phyloP scores from a whole-genome alignment of 2,329 filamentous ascomycete species.

The Pseudofabraea citricarpa region DNA sequence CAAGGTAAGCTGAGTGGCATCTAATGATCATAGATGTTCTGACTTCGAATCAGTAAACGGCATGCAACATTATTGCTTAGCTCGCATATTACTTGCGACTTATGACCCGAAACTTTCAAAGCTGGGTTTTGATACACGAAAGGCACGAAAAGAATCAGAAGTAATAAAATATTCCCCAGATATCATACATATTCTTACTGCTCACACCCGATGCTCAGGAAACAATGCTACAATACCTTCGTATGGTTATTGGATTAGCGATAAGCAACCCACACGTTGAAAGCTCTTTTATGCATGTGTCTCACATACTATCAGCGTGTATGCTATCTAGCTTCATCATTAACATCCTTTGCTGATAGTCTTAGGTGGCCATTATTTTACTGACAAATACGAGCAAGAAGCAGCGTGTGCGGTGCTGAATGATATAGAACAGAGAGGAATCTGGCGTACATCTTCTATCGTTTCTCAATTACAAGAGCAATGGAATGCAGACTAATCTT shows the following conservation, averaged over 20 bases:
- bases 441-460: background rate
- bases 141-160: background rate
- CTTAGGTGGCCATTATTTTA: background rate
- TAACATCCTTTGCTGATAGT: background rate
- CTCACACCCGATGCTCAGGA: background rate
- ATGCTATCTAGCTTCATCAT: background rate
- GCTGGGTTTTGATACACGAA: background rate
- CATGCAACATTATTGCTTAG: constrained; percentile 1
- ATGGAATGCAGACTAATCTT: background rate
- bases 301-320: background rate
- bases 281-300: constrained; percentile 2
- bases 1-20: background rate
- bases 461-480: background rate
- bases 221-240: background rate
- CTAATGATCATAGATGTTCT: background rate
- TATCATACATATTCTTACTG: background rate
- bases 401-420: background rate
- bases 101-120: background rate
- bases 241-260: background rate
- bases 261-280: background rate
- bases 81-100: background rate
- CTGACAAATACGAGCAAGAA: background rate
- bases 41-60: background rate
- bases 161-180: background rate
- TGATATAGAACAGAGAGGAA: background rate